Percentiles rank a stretch among this genome's conserved stretches.
These are phyloP conservation scores for Cryptococcus sp. DNA, from an alignment of 1,284 basidiomycete genomes.

Conservation along the genomic window DNA sequence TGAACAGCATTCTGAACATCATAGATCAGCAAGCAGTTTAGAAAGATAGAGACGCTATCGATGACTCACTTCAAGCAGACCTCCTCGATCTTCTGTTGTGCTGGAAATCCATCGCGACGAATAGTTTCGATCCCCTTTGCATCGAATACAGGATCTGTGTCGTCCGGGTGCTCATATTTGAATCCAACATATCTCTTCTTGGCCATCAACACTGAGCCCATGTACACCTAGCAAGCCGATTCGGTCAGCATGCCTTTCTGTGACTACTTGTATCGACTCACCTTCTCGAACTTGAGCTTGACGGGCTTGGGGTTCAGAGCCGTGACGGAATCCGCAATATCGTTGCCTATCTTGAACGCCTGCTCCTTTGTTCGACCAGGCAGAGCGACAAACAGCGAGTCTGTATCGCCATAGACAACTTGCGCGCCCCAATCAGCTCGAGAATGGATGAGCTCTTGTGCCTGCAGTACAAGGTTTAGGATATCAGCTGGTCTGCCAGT, in stretches of 20 bases:
- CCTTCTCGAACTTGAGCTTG: conserved; percentile 98
- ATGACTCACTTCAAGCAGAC: conserved; percentile 72
- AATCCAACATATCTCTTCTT: conserved; percentile 98
- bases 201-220: conserved; percentile 88
- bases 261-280: conserved; percentile 35
- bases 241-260: too few species aligned
- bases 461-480: conserved; percentile 57
- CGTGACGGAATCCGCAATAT: conserved; percentile 87
- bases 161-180: conserved; percentile 84
- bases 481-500: background rate
- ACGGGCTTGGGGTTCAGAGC: conserved; percentile 83
- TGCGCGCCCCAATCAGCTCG: conserved; percentile 83
- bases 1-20: conserved; percentile 73
- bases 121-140: conserved; percentile 99
- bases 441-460: conserved; percentile 77
- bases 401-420: conserved; percentile 98
- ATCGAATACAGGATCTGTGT: conserved; percentile 79
- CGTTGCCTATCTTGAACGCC: conserved; percentile 87
- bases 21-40: conserved; percentile 1
- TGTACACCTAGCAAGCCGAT: conserved; percentile 68
- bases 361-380: conserved; percentile 87
- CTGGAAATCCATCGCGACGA: conserved; percentile 82
- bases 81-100: conserved; percentile 87
- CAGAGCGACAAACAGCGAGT: conserved; percentile 89
- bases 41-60: background rate